Evolutionary conservation across 805 yeast genomes (phyloP).

Genomic region (Kurtzmaniella cleridarum): DNA sequence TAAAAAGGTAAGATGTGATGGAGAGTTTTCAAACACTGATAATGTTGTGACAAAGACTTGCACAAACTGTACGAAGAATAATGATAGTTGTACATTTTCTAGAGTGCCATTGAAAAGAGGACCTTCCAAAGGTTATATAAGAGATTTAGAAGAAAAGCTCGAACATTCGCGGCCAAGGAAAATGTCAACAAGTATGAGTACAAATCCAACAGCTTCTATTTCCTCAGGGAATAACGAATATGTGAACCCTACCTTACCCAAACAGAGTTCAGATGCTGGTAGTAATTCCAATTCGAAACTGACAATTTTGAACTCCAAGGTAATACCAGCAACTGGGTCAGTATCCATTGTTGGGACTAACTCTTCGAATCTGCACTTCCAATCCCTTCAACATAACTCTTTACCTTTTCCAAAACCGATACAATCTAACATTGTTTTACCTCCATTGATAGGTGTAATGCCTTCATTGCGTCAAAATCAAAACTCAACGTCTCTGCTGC

Average conservation of each 20-base stretch:
- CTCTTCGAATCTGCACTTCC: no score
- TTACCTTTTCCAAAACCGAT: background rate
- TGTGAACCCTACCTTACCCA: background rate
- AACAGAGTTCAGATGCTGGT: background rate
- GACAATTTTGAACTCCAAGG: no score
- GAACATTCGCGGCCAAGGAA: slow-evolving; percentile 12
- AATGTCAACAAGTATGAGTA: background rate
- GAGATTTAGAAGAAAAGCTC: slow-evolving; percentile 35
- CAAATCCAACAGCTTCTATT: background rate
- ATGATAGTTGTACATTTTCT: slow-evolving; percentile 61
- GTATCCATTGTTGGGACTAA: no score
- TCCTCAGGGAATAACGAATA: background rate
- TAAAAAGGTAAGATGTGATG: slow-evolving; percentile 69
- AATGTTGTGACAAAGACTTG: slow-evolving; percentile 50
- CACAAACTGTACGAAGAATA: slow-evolving; percentile 55
- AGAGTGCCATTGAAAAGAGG: slow-evolving; percentile 74
- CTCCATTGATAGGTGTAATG: no score
- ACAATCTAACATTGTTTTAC: background rate
- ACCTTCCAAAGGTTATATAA: slow-evolving; percentile 67
- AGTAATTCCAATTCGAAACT: no score
- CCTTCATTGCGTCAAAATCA: no score
- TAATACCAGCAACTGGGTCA: no score
- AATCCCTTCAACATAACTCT: background rate
- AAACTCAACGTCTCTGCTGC: no score
- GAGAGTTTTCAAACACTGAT: slow-evolving; percentile 41